Base-by-base conservation (phyloP, 495 filamentous ascomycete genomes). In the Sabuloglossum arenarium region DNA sequence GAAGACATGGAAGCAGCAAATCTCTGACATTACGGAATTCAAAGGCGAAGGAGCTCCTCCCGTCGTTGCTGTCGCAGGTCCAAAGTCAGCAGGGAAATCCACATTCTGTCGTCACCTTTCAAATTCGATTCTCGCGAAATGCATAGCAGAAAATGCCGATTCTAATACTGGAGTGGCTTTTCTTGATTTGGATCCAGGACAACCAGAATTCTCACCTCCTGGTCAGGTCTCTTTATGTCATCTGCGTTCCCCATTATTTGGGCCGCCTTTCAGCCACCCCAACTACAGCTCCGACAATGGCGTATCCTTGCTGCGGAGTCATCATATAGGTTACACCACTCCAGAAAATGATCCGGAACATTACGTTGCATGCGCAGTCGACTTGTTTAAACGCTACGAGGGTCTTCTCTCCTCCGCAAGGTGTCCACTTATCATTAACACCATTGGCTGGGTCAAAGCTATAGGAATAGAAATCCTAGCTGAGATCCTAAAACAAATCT, bases 11-110 rank as follows among this genome's bases (percentile, higher is more conserved):
- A 79, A 76, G 56, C 67, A 68, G 60, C 67, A 57, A 66, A 51
- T 70, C 69, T 27, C 69, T 63, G 30, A 61, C 56, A 19, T 65
- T 67, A 28, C 64, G 64, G 37, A 70, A 68, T 34, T 58, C 64
- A 16, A 71, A 67, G 8, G 71, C 69, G 39, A 73, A 72, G 71
- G 60, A 55, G 69, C 59, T 58, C 72, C 55, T 47, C 68, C 74
- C 0, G 66, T 65, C 32, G 67, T 79, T 3, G 70, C 90, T 56
- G 65, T 90, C 3, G 86, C 81, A 53, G 88, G 88, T 1, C 82
- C 86, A 0, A 90, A 93, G 58, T 81, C 77, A 0, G 84, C 86
- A 14, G 88, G 88, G 16, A 94, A 94, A 65, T 94, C 88, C 2
- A 90, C 85, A 0, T 88, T 94, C 60, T 78, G 79, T 45, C 83